A percentile compares a stretch with the other conserved stretches of the same genome.
Evolutionary conservation across 2,329 filamentous ascomycete species (phyloP).

Genomic region (Simplicillium aogashimaense): DNA sequence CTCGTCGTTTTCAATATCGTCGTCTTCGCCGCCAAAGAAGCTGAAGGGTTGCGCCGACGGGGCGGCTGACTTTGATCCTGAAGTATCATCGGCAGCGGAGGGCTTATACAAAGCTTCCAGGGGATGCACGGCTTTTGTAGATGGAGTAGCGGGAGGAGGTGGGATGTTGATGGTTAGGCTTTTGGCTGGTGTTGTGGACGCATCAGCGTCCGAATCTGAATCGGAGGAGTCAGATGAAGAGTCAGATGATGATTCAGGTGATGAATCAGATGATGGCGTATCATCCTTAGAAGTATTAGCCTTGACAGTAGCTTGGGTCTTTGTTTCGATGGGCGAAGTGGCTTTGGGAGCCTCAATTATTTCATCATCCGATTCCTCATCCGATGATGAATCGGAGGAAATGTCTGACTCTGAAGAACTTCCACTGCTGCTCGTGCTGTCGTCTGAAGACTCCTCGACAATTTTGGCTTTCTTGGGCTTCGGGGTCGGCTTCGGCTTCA

Average conservation of each 20-base stretch:
- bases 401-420: conserved; percentile 22
- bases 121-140: conserved; percentile 56
- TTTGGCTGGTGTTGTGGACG: conserved; percentile 26
- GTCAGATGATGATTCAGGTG: not conserved
- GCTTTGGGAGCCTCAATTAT: conserved; percentile 4
- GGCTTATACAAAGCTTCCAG: conserved; percentile 89
- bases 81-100: conserved; percentile 32
- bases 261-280: conserved; percentile 12
- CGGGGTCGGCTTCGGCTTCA: conserved; percentile 19
- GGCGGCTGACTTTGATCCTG: conserved; percentile 17
- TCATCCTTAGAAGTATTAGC: conserved; percentile 12
- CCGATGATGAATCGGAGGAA: conserved; percentile 10
- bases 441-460: conserved; percentile 14
- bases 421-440: conserved; percentile 29
- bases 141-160: conserved; percentile 32
- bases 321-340: conserved; percentile 1
- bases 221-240: conserved; percentile 3
- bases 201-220: conserved; percentile 13
- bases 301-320: conserved; percentile 11
- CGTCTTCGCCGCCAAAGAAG: conserved; percentile 57
- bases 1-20: conserved; percentile 33
- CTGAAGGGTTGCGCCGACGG: conserved; percentile 54
- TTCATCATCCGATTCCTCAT: conserved; percentile 9
- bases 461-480: conserved; percentile 12
- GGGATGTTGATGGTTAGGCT: conserved; percentile 48